Base-by-base conservation (phyloP, 176 grass and related monocot species). In the Bromus sterilis region DNA sequence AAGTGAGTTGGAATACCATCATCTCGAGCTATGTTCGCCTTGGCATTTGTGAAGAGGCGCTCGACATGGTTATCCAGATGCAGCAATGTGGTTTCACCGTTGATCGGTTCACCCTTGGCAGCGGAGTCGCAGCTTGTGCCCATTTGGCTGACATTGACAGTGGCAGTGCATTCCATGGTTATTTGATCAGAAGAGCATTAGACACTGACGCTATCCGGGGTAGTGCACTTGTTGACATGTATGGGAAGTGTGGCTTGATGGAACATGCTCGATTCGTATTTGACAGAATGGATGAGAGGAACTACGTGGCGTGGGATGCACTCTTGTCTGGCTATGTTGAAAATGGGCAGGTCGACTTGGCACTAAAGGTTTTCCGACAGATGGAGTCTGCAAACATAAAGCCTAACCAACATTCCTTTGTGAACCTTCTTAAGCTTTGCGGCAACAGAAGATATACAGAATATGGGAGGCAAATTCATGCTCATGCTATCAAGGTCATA, bases 141-240 rank as follows among this genome's bases (percentile, higher is more conserved):
- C 59, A 49, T 28, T 78, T 93, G 84, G 87, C 81, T 82, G 87
- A 89, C 75, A 77, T 74, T 26, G 26, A 76, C 28, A 86, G 56
- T 36, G 84, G 91, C 23, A 66, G 77, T 11, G 73, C 71, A 23
- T 85, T 93, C 37, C 91, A 93, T 75, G 91, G 84, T 18, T 82
- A 87, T 80, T 82, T 89, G 57, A 40, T 90, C 39, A 90, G 67
- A 84, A 90, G 91, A 87, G 28, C 46, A 29, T 42, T 93, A 26
- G 87, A 93, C 82, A 74, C 84, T n/a, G 87, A 89, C 79, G 81
- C 87, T 55, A 84, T 93, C 48, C 72, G 46, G 21, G 87, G 87
- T 39, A 89, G 66, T 0, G 81, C 84, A 35, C 71, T 87, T 23
- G 62, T 87, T 75, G 87, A 89, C 78, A 85, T 87, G 84, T 93